phyloP scores from a whole-genome alignment of 306 rosid species.

The Argentina anserina region DNA sequence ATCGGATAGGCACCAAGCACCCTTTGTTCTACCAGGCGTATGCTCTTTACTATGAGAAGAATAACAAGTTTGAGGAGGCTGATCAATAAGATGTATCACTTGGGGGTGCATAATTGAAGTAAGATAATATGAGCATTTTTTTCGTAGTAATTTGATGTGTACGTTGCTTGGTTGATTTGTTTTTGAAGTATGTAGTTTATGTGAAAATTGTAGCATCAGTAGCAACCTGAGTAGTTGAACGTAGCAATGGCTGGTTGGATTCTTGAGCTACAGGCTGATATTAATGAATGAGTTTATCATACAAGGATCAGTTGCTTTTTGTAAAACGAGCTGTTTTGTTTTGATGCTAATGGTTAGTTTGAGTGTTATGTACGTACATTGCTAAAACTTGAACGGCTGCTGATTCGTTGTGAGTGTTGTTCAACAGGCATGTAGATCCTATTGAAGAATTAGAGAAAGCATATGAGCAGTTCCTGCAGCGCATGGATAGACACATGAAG shows the following conservation, averaged over 20 bases:
- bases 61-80: slow-evolving; percentile 68
- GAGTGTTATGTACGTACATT: too few relatives aligned
- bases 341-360: too few relatives aligned
- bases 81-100: slow-evolving; percentile 64
- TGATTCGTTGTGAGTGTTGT: too few relatives aligned
- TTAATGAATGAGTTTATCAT: too few relatives aligned
- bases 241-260: too few relatives aligned
- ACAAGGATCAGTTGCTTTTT: too few relatives aligned
- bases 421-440: slow-evolving; percentile 81
- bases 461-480: slow-evolving; percentile 78
- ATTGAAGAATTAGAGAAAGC: slow-evolving; percentile 68
- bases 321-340: too few relatives aligned
- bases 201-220: not conserved
- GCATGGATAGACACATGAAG: slow-evolving; percentile 54
- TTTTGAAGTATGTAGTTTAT: not conserved
- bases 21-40: slow-evolving; percentile 79
- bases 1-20: slow-evolving; percentile 60
- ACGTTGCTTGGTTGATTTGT: not conserved
- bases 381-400: slow-evolving; percentile 17
- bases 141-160: too few relatives aligned
- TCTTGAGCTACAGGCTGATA: too few relatives aligned
- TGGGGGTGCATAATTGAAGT: slow-evolving; percentile 71
- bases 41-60: slow-evolving; percentile 73
- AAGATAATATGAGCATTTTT: slow-evolving; percentile 16
- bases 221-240: not conserved